Evolutionary conservation across 2,329 filamentous ascomycete species (phyloP), one percentile per base, ranked within the genome.

Genomic region (Colletotrichum higginsianum): DNA sequence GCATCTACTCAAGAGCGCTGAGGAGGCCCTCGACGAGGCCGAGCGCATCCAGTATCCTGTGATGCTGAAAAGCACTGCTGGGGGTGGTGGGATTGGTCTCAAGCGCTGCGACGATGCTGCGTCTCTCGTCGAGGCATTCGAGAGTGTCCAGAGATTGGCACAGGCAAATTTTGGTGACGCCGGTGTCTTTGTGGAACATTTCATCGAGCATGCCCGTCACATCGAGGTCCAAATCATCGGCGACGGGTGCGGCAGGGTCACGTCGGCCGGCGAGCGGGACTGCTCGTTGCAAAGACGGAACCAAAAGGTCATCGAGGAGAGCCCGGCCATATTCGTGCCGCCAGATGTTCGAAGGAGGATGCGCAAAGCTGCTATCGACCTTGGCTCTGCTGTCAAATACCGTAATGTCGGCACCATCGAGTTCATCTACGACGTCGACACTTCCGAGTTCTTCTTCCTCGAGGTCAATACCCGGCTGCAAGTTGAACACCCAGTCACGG

Each of bases 241-340:
- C 3, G 82, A 87, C 73, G 81, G 84, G 3, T 65, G 75, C 2
- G 86, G 85, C 0, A 76, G 78, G 4, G 82, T 84, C 0, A 74
- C 84, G 16, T 78, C 81, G 16, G 75, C 83, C 0, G 82, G 84
- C 5, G 86, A 88, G 61, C 78, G 86, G 11, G 86, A 88, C 47
- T 88, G 87, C 69, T 87, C 85, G 5, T 75, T 88, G 2, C 86
- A 88, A 61, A 76, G 86, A 7, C 79, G 86, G 1, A 83, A 88
- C 69, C 86, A 88, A 68, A 88, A 88, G 69, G 81, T 88, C 2
- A 79, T 88, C 0, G 86, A 88, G 71, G 85, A 87, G 76, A 81
- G 81, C 2, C 84, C 84, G 0, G 82, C 80, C 7, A 65, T 76
- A 0, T 80, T 82, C 58, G 75, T 86, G 0, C 77, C 77, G 0